A percentile compares a stretch with the other conserved stretches of the same genome.
Conservation (phyloP, 169 alveolate species). For the Babesia bigemina region DNA sequence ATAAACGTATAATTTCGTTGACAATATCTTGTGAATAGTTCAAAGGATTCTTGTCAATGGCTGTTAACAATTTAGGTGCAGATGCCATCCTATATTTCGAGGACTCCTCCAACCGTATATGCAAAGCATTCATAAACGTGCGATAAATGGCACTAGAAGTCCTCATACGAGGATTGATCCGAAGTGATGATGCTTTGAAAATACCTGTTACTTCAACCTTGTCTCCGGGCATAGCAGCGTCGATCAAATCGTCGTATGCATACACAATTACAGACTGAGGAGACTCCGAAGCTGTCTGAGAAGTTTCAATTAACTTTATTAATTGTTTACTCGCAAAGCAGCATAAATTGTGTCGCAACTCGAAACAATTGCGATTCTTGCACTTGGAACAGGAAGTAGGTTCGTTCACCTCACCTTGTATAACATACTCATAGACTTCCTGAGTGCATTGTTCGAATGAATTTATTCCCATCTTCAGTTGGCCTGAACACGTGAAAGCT, state of each 20-base stretch:
- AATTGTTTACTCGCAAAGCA: slow-evolving; percentile 93
- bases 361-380: slow-evolving; percentile 88
- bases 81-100: slow-evolving; percentile 51
- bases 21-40: slow-evolving; percentile 71
- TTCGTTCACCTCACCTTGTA: slow-evolving; percentile 94
- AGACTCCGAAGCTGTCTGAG: slow-evolving; percentile 94
- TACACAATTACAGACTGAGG: slow-evolving; percentile 86
- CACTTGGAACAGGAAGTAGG: slow-evolving; percentile 94
- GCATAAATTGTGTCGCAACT: slow-evolving; percentile 91
- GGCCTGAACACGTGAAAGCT: slow-evolving; percentile 92
- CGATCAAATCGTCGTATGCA: slow-evolving; percentile 95
- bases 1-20: slow-evolving; percentile 81
- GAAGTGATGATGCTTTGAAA: slow-evolving; percentile 91
- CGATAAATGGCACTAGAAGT: slow-evolving; percentile 88
- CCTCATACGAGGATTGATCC: slow-evolving; percentile 89
- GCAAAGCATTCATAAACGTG: slow-evolving; percentile 93
- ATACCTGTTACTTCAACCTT: slow-evolving; percentile 96
- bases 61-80: slow-evolving; percentile 5
- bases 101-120: slow-evolving; percentile 75
- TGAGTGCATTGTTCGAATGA: slow-evolving; percentile 83
- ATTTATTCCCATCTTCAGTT: slow-evolving; percentile 78
- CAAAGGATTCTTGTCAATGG: slow-evolving; percentile 55
- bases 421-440: slow-evolving; percentile 84
- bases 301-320: slow-evolving; percentile 92
- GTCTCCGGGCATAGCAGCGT: slow-evolving; percentile 96